Evolutionary conservation across 331 rosid species (phyloP).

Genomic region (Acacia concinna): DNA sequence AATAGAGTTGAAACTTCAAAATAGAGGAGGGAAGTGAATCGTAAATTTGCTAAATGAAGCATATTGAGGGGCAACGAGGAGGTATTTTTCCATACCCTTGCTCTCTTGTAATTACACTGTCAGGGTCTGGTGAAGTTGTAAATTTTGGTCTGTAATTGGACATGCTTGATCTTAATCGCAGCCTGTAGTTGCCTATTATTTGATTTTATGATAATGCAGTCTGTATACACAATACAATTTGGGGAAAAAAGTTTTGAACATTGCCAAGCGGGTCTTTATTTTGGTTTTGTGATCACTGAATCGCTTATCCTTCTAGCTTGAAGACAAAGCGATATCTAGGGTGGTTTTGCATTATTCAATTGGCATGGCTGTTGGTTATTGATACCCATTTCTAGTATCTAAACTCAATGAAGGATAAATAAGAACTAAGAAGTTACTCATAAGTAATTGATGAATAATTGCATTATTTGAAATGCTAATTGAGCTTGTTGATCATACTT

Average conservation of each 20-base stretch:
- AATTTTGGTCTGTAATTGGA: conserved; percentile 42
- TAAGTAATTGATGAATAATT: background rate
- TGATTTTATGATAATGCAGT: conserved; percentile 11
- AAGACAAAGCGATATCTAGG: background rate
- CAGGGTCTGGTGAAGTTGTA: conserved; percentile 36
- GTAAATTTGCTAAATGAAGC: conserved; percentile 26
- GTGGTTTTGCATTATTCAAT: background rate
- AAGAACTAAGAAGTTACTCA: background rate
- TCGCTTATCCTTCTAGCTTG: background rate
- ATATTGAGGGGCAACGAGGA: conserved; percentile 2
- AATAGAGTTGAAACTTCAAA: background rate
- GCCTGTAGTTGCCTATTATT: conserved; percentile 20
- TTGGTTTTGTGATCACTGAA: background rate
- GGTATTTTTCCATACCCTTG: conserved; percentile 26
- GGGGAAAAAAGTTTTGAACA: conserved; percentile 20
- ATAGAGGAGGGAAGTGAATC: background rate
- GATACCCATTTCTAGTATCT: background rate
- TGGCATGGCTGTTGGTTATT: background rate
- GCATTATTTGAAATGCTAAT: background rate
- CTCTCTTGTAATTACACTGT: conserved; percentile 22
- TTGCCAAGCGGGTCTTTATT: background rate
- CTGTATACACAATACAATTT: conserved; percentile 18
- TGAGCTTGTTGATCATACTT: conserved; percentile 1
- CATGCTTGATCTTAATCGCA: conserved; percentile 23
- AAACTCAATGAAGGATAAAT: background rate